Conservation (phyloP, 345 rosid genomes). For the Salix udensis region DNA sequence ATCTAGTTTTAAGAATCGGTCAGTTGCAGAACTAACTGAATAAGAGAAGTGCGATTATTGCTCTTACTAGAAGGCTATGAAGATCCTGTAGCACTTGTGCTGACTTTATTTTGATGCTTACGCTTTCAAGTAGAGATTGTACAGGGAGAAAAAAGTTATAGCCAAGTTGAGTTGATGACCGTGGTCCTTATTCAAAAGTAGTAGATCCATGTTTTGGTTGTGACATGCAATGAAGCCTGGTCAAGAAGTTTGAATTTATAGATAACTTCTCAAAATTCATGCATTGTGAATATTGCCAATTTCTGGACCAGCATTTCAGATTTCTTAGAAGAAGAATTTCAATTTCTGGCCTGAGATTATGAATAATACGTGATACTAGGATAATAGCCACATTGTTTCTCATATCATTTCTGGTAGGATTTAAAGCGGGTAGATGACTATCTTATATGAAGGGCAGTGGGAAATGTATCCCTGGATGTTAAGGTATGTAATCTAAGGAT, state of each 20-base stretch:
- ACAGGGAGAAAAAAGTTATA: not conserved
- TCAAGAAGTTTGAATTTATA: not conserved
- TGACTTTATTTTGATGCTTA: not conserved
- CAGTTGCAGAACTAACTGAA: not conserved
- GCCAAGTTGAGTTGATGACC: not conserved
- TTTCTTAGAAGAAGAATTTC: not conserved
- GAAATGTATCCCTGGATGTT: conserved; percentile 4
- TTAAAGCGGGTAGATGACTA: not conserved
- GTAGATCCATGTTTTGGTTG: not conserved
- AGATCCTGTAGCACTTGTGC: not conserved
- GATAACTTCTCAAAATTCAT: not conserved
- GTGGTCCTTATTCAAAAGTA: not conserved
- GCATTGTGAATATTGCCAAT: not conserved
- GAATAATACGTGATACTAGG: not conserved
- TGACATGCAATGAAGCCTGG: not conserved
- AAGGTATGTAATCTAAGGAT: conserved; percentile 1
- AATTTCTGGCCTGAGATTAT: not conserved
- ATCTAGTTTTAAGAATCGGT: not conserved
- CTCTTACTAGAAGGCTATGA: conserved; percentile 8
- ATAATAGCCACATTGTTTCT: not conserved
- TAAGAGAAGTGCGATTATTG: not conserved
- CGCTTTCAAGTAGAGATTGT: not conserved
- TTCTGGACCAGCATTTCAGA: not conserved
- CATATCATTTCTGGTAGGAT: not conserved
- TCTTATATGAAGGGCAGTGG: not conserved